Evolutionary conservation across 73 alveolate species (phyloP), one percentile per base, ranked within the genome.

Genomic region (Paramecium pentaurelia): DNA sequence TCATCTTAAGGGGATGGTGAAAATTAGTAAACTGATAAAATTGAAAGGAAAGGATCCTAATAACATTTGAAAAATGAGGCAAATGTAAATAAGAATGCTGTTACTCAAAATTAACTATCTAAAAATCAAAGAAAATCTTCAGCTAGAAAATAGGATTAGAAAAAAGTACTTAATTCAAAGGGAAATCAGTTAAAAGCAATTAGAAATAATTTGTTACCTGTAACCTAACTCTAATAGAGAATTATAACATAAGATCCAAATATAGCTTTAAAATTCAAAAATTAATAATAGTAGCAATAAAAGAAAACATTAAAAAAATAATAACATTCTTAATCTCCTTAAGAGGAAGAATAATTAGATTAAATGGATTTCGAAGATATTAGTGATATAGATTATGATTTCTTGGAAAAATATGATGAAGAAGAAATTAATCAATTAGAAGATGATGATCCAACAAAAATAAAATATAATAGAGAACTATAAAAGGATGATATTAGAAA

Each of bases 231-330:
- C 1, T 47, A 89, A 71, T 32, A 70, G 14, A 89, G 94, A 89
- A 83, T 89, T 4, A 70, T 89, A 3, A 89, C 94, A 22, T 44
- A 40, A n/a, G 94, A 64, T 70, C 94, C 94, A 12, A 89, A 89
- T 89, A 25, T 89, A 11, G 42, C 58, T n/a, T 3, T 18, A 4
- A 71, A 38, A 28, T 27, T 20, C n/a, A 32, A 64, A 30, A 64
- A 87, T 8, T 16, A 86, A 30, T 49, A 87, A 40, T 3, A 49
- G 60, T 3, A 49, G 60, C 4, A 73, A 22, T 22, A 36, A 16
- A 38, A 49, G 20, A 80, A 32, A 16, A 4, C 54, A 71, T 22
- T 71, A 37, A 40, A 28, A 28, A 60, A 87, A 36, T 68, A 68
- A 36, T 7, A 30, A 28, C 4, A 68, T 22, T 28, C 25, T 3